These are phyloP conservation scores for Skeletonema grethae DNA, from an alignment of 108 stramenopile species.

Conservation along the genomic window DNA sequence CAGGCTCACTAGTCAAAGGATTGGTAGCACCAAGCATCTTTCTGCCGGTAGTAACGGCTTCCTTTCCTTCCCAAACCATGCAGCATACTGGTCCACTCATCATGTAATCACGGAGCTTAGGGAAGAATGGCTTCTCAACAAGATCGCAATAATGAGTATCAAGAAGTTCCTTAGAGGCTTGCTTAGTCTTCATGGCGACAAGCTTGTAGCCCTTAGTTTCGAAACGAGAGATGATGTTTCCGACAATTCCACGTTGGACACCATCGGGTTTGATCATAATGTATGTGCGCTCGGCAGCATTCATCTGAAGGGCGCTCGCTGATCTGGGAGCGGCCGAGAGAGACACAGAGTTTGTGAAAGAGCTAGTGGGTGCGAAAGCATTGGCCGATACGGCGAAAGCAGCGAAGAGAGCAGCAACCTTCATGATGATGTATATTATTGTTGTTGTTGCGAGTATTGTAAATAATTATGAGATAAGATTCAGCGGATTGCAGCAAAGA, in stretches of 20 bases:
- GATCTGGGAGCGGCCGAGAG: conserved; percentile 33
- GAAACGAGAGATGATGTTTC: conserved; percentile 88
- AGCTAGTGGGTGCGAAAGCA: conserved; percentile 50
- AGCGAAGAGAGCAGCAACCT: conserved; percentile 38
- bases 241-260: conserved; percentile 90
- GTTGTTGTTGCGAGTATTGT: background rate
- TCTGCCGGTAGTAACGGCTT: conserved; percentile 89
- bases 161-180: conserved; percentile 83
- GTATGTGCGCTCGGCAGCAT: conserved; percentile 74
- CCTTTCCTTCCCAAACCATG: conserved; percentile 97
- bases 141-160: conserved; percentile 92
- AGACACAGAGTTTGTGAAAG: conserved; percentile 24
- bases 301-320: conserved; percentile 50
- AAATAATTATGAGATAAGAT: too few species aligned
- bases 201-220: conserved; percentile 94
- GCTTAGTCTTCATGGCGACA: conserved; percentile 89
- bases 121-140: conserved; percentile 94
- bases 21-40: conserved; percentile 97
- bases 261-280: conserved; percentile 92
- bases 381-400: conserved; percentile 33
- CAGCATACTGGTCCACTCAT: conserved; percentile 53
- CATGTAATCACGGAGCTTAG: conserved; percentile 92
- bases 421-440: conserved; percentile 25
- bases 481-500: background rate
- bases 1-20: conserved; percentile 87